Evolutionary conservation across 106 monocot genomes (phyloP).

Genomic region (Cymbidium sinense): DNA sequence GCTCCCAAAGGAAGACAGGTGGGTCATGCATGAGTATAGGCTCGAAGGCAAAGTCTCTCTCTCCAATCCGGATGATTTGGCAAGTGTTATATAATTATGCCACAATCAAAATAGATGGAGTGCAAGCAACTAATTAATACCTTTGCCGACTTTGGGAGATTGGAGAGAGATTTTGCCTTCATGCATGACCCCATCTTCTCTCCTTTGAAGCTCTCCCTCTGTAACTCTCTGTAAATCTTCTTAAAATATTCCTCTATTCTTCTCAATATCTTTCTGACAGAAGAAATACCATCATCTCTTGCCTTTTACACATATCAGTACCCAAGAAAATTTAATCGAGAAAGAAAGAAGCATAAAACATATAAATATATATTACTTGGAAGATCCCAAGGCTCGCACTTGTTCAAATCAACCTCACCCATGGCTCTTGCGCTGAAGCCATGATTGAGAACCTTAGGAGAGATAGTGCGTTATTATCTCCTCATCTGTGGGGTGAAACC

Average conservation of each 20-base stretch:
- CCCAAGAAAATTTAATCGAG: not conserved
- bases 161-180: conserved; percentile 11
- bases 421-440: conserved; percentile 7
- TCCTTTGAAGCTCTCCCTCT: conserved; percentile 7
- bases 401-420: conserved; percentile 11
- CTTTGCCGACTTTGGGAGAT: not conserved
- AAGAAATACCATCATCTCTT: conserved; percentile 90
- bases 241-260: conserved; percentile 82
- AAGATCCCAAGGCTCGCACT: conserved; percentile 17
- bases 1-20: conserved; percentile 15
- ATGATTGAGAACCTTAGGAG: conserved; percentile 12
- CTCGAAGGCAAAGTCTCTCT: conserved; percentile 2
- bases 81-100: not conserved
- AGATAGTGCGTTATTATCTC: conserved; percentile 6
- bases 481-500: conserved; percentile 8
- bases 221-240: conserved; percentile 34
- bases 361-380: conserved; percentile 7
- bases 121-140: conserved; percentile 2
- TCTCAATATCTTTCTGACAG: conserved; percentile 72
- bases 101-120: not conserved
- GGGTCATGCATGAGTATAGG: conserved; percentile 77
- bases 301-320: conserved; percentile 15
- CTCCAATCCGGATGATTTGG: not conserved
- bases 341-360: not conserved
- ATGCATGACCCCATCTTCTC: conserved; percentile 59